These are phyloP conservation scores for Sclerospora graminicola DNA, from an alignment of 352 stramenopile species.

Conservation along the genomic window DNA sequence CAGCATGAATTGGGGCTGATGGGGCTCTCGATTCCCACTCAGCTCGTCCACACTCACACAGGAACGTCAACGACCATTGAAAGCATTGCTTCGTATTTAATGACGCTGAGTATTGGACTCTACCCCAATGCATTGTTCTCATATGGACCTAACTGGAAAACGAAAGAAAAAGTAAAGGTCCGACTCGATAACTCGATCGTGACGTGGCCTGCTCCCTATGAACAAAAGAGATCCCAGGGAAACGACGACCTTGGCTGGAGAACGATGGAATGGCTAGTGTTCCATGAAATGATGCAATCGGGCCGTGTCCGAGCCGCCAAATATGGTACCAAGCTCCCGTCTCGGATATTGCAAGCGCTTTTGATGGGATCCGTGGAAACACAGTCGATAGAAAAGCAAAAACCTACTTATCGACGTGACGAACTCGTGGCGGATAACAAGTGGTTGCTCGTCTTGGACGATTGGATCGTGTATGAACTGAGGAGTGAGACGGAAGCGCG, in stretches of 20 bases:
- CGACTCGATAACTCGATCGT: slow-evolving; percentile 57
- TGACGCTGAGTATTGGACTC: slow-evolving; percentile 54
- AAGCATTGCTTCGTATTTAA: slow-evolving; percentile 43
- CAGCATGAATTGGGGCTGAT: slow-evolving; percentile 45
- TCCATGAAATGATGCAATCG: slow-evolving; percentile 82
- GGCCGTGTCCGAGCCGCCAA: slow-evolving; percentile 55
- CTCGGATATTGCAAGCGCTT: slow-evolving; percentile 40
- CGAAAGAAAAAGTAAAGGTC: slow-evolving; percentile 78
- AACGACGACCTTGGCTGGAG: slow-evolving; percentile 16
- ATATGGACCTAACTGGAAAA: slow-evolving; percentile 51
- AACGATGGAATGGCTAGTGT: slow-evolving; percentile 62
- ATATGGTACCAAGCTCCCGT: slow-evolving; percentile 61
- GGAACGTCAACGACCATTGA: slow-evolving; percentile 11
- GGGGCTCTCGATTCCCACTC: slow-evolving; percentile 34
- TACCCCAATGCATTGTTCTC: slow-evolving; percentile 69
- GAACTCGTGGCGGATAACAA: slow-evolving; percentile 5
- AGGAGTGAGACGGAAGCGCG: slow-evolving; percentile 28
- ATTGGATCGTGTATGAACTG: slow-evolving; percentile 68
- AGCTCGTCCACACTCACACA: slow-evolving; percentile 33
- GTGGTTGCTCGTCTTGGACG: slow-evolving; percentile 55
- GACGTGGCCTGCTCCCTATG: slow-evolving; percentile 15
- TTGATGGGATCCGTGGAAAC: slow-evolving; percentile 49
- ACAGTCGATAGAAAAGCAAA: slow-evolving; percentile 21
- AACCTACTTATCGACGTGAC: slow-evolving; percentile 5
- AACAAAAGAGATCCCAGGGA: slow-evolving; percentile 19